Conservation (phyloP, 176 grass and related monocot genomes). For the Bolboschoenus planiculmis region DNA sequence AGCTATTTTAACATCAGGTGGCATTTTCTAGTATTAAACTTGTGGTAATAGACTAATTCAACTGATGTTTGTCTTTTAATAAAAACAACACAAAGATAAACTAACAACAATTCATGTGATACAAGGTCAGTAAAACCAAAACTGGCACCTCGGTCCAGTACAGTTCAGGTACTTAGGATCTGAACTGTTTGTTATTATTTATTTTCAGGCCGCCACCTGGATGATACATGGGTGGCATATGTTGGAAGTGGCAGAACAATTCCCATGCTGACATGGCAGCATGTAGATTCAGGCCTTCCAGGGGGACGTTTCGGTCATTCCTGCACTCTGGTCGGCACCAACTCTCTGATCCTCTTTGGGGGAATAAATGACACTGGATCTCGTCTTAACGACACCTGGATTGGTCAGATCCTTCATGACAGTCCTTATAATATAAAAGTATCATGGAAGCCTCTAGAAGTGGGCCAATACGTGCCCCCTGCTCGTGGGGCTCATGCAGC, state of each 20-base stretch:
- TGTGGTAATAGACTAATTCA: background rate
- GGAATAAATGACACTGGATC: conserved; percentile 78
- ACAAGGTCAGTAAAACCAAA: background rate
- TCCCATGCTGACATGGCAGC: conserved; percentile 52
- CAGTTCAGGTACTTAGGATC: background rate
- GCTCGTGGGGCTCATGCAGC: conserved; percentile 85
- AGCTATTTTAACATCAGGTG: background rate
- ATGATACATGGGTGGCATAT: conserved; percentile 90
- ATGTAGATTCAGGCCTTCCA: conserved; percentile 66
- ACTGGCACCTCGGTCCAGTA: background rate
- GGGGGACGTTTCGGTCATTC: conserved; percentile 90
- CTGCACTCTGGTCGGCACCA: conserved; percentile 41
- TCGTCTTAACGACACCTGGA: conserved; percentile 81
- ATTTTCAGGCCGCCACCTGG: conserved; percentile 86
- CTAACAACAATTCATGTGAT: background rate
- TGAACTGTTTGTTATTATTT: background rate
- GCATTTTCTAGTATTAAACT: background rate
- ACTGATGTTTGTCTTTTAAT: background rate
- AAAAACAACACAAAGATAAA: background rate
- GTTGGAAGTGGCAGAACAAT: conserved; percentile 59
- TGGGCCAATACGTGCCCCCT: conserved; percentile 46
- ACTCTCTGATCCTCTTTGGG: conserved; percentile 70
- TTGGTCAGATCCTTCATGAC: conserved; percentile 54
- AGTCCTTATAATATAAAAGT: conserved; percentile 41
- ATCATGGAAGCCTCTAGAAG: conserved; percentile 64